Conservation (phyloP, 2,329 filamentous ascomycete species). For the Penicillium fuscoglaucum region DNA sequence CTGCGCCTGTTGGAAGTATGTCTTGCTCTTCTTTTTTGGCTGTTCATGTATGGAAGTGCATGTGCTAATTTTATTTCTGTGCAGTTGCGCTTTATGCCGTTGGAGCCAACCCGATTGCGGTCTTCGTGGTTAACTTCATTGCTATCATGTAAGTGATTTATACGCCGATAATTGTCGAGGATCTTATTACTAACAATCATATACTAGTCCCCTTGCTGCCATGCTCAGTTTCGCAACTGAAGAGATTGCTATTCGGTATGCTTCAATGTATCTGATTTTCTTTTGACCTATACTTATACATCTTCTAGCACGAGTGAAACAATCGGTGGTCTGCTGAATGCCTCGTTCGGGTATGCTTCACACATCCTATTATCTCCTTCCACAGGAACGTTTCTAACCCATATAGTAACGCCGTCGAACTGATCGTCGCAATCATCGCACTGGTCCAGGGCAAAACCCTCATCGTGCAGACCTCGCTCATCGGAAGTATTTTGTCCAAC, state of each 20-base stretch:
- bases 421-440: conserved; percentile 86
- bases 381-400: neutral
- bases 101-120: conserved; percentile 57
- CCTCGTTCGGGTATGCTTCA: conserved; percentile 67
- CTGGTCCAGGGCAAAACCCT: conserved; percentile 70
- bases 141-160: conserved; percentile 67
- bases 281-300: conserved; percentile 2
- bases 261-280: neutral
- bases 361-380: neutral
- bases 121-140: conserved; percentile 90
- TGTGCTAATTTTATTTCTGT: neutral
- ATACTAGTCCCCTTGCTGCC: conserved; percentile 67
- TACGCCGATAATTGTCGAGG: neutral
- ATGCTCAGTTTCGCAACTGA: conserved; percentile 88
- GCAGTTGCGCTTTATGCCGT: conserved; percentile 67
- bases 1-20: conserved; percentile 70
- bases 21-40: neutral
- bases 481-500: conserved; percentile 90
- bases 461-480: conserved; percentile 89
- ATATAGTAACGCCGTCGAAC: conserved; percentile 74
- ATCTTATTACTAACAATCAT: neutral
- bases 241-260: conserved; percentile 66
- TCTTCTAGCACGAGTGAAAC: conserved; percentile 68
- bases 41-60: neutral
- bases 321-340: conserved; percentile 83